Conservation (phyloP, 768 basidiomycete genomes). For the Termitomyces sp. region DNA sequence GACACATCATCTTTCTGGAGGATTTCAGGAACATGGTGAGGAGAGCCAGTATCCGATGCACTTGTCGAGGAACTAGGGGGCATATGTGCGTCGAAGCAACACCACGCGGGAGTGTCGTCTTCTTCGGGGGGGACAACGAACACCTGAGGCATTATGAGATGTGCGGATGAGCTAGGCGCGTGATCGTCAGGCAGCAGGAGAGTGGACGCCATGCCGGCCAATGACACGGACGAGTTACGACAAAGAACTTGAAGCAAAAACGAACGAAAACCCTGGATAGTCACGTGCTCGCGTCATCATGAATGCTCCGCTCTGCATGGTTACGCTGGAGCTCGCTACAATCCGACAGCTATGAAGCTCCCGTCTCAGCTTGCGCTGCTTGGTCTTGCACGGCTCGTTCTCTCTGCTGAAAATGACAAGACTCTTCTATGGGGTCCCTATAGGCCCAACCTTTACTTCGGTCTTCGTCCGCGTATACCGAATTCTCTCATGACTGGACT, state of each 20-base stretch:
- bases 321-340: neutral
- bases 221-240: no score
- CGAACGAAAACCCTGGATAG: conserved; percentile 1
- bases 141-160: conserved; percentile 39
- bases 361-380: conserved; percentile 39
- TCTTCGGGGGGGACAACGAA: conserved; percentile 57
- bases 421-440: conserved; percentile 82
- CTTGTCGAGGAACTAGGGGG: conserved; percentile 11
- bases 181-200: conserved; percentile 7
- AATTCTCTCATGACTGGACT: conserved; percentile 91
- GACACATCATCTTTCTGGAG: conserved; percentile 16
- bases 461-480: conserved; percentile 77
- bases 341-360: conserved; percentile 31
- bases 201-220: conserved; percentile 10
- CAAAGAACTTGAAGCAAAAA: neutral
- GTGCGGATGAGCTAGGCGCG: conserved; percentile 1
- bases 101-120: conserved; percentile 48
- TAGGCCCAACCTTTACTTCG: conserved; percentile 94
- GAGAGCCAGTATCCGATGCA: neutral
- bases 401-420: conserved; percentile 38
- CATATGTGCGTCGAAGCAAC: conserved; percentile 48
- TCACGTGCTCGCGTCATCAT: conserved; percentile 15
- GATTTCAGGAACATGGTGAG: conserved; percentile 8
- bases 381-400: conserved; percentile 32
- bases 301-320: neutral